Conservation (phyloP, 306 rosid species). For the Hippophae tibetana region DNA sequence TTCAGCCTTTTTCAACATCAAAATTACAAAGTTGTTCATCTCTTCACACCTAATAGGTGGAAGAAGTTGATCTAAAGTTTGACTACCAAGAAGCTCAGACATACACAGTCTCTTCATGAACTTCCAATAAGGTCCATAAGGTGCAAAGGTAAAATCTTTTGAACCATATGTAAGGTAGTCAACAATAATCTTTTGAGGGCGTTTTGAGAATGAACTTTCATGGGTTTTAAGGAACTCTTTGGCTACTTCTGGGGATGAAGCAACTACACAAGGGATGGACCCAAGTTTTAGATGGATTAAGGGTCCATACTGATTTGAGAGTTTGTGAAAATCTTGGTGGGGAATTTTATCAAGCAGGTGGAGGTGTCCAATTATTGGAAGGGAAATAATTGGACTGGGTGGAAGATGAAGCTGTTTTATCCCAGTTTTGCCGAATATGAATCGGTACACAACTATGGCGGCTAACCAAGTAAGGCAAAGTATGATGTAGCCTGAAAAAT, state of each 20-base stretch:
- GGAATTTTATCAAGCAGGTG: constrained; percentile 34
- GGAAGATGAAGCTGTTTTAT: constrained; percentile 19
- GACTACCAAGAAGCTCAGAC: constrained; percentile 48
- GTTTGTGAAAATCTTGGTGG: constrained; percentile 36
- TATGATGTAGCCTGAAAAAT: constrained; percentile 25
- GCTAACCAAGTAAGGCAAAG: constrained; percentile 29
- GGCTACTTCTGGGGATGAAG: constrained; percentile 29
- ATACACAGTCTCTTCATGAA: constrained; percentile 46
- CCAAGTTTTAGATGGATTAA: constrained; percentile 28
- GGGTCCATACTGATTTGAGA: constrained; percentile 28
- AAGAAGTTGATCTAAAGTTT: constrained; percentile 28
- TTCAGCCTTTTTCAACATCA: constrained; percentile 18
- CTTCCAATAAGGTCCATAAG: constrained; percentile 30
- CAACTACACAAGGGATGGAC: constrained; percentile 28
- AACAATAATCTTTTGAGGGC: constrained; percentile 5
- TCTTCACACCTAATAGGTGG: constrained; percentile 41
- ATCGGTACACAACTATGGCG: constrained; percentile 19
- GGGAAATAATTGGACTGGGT: constrained; percentile 24
- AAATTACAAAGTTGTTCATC: constrained; percentile 17
- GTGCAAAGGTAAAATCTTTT: constrained; percentile 6
- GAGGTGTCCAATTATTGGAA: constrained; percentile 38
- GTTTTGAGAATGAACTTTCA: constrained; percentile 23
- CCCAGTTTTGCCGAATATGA: constrained; percentile 20
- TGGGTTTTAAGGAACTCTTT: constrained; percentile 31
- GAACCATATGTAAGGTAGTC: constrained; percentile 5